A percentile compares a stretch with the other conserved stretches of the same genome.
These are phyloP conservation scores for Xylariaceae sp. DNA, from an alignment of 2,329 filamentous ascomycete species.

Conservation along the genomic window DNA sequence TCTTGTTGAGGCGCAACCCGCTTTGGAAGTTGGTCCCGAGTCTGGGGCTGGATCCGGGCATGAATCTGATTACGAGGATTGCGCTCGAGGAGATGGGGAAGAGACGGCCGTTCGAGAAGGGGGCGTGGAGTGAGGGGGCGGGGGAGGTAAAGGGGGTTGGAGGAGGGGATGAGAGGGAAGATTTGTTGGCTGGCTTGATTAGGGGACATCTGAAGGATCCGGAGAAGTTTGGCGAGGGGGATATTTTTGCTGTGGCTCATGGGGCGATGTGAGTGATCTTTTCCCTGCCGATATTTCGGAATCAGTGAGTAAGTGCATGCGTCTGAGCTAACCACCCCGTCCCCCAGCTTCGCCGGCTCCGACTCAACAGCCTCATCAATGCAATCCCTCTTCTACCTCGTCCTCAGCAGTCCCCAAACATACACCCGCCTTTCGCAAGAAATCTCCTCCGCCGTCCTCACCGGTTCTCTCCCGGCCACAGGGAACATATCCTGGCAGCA, in stretches of 20 bases:
- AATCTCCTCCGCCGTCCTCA: conserved; percentile 39
- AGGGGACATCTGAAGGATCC: conserved; percentile 49
- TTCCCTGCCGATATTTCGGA: no score
- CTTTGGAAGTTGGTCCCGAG: conserved; percentile 38
- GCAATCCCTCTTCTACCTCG: conserved; percentile 53
- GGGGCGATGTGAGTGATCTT: conserved; percentile 47
- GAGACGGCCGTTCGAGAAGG: conserved; percentile 43
- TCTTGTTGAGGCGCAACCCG: conserved; percentile 46
- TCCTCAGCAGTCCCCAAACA: conserved; percentile 41
- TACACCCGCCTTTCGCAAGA: conserved; percentile 40
- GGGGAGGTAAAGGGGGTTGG: conserved; percentile 41
- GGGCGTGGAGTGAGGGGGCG: conserved; percentile 39
- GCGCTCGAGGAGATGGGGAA: conserved; percentile 47
- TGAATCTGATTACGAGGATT: conserved; percentile 49
- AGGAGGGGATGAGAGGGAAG: conserved; percentile 43
- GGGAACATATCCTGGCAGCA: conserved; percentile 47
- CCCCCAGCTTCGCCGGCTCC: conserved; percentile 51
- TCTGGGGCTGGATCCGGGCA: conserved; percentile 40
- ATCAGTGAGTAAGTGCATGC: no score
- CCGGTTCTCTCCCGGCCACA: conserved; percentile 32
- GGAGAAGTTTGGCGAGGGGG: conserved; percentile 44
- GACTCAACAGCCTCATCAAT: conserved; percentile 58
- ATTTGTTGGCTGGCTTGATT: conserved; percentile 49
- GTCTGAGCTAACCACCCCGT: no score
- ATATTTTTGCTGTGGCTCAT: conserved; percentile 55